Conservation (phyloP, 768 basidiomycete species). For the Cyathus striatus region DNA sequence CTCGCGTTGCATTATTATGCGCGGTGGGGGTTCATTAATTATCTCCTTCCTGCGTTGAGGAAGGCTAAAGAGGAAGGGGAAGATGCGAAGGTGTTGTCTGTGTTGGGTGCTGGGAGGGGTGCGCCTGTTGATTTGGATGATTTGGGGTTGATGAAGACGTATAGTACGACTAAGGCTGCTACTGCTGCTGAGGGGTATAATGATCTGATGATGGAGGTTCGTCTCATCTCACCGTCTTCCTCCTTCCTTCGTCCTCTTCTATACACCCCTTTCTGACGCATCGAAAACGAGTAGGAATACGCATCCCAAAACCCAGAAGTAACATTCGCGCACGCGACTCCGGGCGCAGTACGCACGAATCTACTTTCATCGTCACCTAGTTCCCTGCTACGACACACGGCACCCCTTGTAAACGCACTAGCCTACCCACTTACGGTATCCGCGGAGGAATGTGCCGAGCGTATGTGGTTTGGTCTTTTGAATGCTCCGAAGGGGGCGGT, state of each 20-base stretch:
- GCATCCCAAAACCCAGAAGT: conserved; percentile 26
- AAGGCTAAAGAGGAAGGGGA: conserved; percentile 38
- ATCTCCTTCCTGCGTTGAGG: conserved; percentile 35
- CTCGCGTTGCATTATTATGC: conserved; percentile 44
- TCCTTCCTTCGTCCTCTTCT: background rate
- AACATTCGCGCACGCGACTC: conserved; percentile 33
- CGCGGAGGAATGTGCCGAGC: conserved; percentile 25
- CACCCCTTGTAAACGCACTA: conserved; percentile 12
- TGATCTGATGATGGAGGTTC: conserved; percentile 44
- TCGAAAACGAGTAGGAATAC: conserved; percentile 21
- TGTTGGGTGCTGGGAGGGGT: conserved; percentile 28
- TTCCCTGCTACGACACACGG: conserved; percentile 12
- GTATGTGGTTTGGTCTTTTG: conserved; percentile 27
- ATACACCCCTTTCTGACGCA: background rate
- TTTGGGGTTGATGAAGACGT: conserved; percentile 41
- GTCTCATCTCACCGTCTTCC: too few species aligned
- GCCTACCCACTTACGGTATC: conserved; percentile 17
- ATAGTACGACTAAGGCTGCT: conserved; percentile 22
- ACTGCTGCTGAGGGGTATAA: conserved; percentile 33
- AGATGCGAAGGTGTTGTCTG: conserved; percentile 42
- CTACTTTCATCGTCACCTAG: conserved; percentile 21
- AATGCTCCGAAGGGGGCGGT: conserved; percentile 18
- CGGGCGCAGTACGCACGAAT: conserved; percentile 32
- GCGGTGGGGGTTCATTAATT: conserved; percentile 42
- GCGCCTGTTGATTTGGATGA: conserved; percentile 35